Base-by-base conservation (phyloP, 2,329 filamentous ascomycete genomes). In the Elsinoe batatas region DNA sequence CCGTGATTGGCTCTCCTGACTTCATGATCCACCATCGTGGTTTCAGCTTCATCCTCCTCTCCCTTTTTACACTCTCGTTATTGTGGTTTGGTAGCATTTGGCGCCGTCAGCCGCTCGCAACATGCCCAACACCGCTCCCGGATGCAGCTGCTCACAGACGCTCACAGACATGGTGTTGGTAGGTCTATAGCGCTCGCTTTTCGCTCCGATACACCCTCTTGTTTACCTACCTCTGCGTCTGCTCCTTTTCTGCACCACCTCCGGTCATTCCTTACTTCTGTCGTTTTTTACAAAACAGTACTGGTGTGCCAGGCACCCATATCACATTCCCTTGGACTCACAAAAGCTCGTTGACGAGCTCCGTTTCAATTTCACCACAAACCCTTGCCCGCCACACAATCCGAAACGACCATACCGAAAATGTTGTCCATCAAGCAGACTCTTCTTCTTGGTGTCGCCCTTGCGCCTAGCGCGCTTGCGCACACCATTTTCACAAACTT, bases 401-500 rank as follows among this genome's bases (percentile, higher is more conserved):
- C 30, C 32, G 35, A 51, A 51, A 32, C 17, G 11, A 26, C 18
- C 32, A 17, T 30, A n/a, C 18, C 32, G 15, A 38, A 51, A 5
- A 51, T 51, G 47, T 51, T 51, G 47, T 51, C 47, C 33, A 36
- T 51, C 47, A 51, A 51, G 47, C 32, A 51, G 47, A 51, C 47
- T 36, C 47, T 51, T 38, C 33, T 51, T n/a, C 47, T 51, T 10
- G 47, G 47, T 26, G 26, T 37, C 33, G 26, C 47, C 47, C 47
- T 51, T 51, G 47, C 47, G 32, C 47, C 47, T 12, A 22, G 33
- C 35, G 47, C 47, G 15, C 33, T 51, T n/a, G 60, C 60, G 13
- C 83, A 87, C 64, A 85, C 82, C 5, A 67, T 80, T 49, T 80
- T 87, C 65, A 83, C 82, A 1, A 84, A 79, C 3, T 71, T 87